Base-by-base conservation (phyloP, 2,329 filamentous ascomycete genomes). In the Diaporthe aspalathi region DNA sequence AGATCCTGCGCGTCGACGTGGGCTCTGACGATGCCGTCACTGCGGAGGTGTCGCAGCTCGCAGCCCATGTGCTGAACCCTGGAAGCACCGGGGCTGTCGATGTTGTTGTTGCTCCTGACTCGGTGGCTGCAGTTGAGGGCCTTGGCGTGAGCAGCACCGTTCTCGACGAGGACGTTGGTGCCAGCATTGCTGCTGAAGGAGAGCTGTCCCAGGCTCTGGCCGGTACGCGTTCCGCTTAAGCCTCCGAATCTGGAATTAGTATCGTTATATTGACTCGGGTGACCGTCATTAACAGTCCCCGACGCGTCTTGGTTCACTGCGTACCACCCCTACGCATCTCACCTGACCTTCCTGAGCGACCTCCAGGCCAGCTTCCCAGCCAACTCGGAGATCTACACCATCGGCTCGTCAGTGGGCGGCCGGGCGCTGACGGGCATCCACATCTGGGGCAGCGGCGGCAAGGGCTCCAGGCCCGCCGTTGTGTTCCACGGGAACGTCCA, bases 361-460 rank as follows among this genome's bases (percentile, higher is more conserved):
- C 78, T 90, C 14, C 81, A 83, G 35, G 79, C 80, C 1, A 75
- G 80, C 3, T 85, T 86, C 74, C 81, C 86, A 3, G 73, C 77
- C 5, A 84, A 86, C 72, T 83, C 86, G 16, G 84, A 87, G 75
- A 81, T 87, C 53, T 80, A 88, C 49, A 80, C 79, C 20, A 78
- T 81, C 7, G 87, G 87, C 5, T 79, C 76, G 8, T 87, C 86
- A 8, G 80, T 81, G 27, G 77, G 86, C 67, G 84, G 84, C 1
- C 80, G 84, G 24, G 72, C 79, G 69, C 92, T 94, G 32, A 88
- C 88, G 22, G 92, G 90, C 22, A 82, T 89, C 53, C 86, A 88
- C 76, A 81, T 89, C 70, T 88, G 83, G 80, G 87, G 86, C n/a
- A 81, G 76, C 68, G 76, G 77, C 0, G 82, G 83, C 22, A 83